Conservation (phyloP, 2,329 filamentous ascomycete species). For the Clonostachys rosea region DNA sequence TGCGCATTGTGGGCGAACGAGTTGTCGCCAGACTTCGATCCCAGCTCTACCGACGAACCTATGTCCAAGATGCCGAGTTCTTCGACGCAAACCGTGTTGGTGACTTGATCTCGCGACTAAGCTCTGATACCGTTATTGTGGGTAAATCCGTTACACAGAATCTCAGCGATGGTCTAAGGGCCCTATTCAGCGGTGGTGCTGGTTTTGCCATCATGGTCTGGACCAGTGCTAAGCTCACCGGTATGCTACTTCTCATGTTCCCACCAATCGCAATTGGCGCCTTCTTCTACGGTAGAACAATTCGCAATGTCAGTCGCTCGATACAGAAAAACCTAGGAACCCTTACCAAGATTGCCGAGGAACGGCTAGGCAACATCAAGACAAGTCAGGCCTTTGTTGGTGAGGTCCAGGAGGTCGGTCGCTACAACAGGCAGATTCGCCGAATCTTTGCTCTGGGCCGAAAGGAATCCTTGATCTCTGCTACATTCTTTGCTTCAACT, state of each 20-base stretch:
- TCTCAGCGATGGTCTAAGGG: constrained; percentile 88
- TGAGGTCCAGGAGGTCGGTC: constrained; percentile 81
- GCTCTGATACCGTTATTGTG: constrained; percentile 95
- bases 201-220: constrained; percentile 95
- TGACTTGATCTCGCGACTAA: constrained; percentile 90
- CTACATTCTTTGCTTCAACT: constrained; percentile 82
- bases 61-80: constrained; percentile 97
- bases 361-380: constrained; percentile 93
- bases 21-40: constrained; percentile 88
- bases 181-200: constrained; percentile 83
- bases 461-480: constrained; percentile 81
- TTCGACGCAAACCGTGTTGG: constrained; percentile 97
- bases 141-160: constrained; percentile 99
- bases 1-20: constrained; percentile 90
- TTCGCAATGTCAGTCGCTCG: constrained; percentile 83
- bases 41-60: constrained; percentile 85
- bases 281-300: constrained; percentile 85
- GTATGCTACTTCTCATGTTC: constrained; percentile 79
- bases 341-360: constrained; percentile 95
- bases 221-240: constrained; percentile 86
- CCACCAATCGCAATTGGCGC: constrained; percentile 88
- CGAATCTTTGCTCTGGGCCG: constrained; percentile 89
- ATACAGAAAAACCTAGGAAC: constrained; percentile 93
- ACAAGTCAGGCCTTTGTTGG: constrained; percentile 96
- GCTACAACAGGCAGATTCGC: constrained; percentile 89